Percentiles rank a stretch among this genome's conserved stretches.
Conservation (phyloP, 805 yeast species). For the Metschnikowia cerradonensis region DNA sequence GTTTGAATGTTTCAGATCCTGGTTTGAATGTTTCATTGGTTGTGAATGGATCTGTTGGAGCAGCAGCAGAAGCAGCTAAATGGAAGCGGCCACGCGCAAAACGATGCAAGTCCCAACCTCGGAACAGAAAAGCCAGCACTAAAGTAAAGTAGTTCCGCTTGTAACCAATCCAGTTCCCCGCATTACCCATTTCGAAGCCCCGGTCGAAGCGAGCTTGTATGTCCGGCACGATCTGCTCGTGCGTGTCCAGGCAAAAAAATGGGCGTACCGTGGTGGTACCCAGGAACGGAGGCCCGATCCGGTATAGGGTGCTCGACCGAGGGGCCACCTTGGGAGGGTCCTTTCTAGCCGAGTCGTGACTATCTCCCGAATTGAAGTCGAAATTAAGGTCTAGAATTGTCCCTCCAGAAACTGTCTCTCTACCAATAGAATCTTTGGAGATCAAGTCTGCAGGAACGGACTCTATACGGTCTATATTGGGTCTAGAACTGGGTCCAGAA, state of each 20-base stretch:
- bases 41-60: no score
- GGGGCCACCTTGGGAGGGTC: slow-evolving; percentile 44
- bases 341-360: no score
- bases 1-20: no score
- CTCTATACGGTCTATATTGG: no score
- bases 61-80: not conserved
- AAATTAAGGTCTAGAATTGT: no score
- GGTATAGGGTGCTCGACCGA: slow-evolving; percentile 56
- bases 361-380: no score
- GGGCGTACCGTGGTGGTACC: slow-evolving; percentile 1
- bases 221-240: slow-evolving; percentile 4
- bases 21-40: no score
- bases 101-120: slow-evolving; percentile 16
- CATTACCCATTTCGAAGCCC: slow-evolving; percentile 19
- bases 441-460: no score
- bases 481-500: no score
- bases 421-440: no score
- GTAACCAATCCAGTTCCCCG: slow-evolving; percentile 56
- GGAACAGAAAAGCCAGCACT: slow-evolving; percentile 48
- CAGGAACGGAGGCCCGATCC: slow-evolving; percentile 52
- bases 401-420: no score
- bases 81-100: slow-evolving; percentile 28
- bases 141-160: slow-evolving; percentile 65
- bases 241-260: not conserved
- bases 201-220: slow-evolving; percentile 21